Evolutionary conservation across 352 stramenopile species (phyloP).

Genomic region (Pelagophyceae sp.): DNA sequence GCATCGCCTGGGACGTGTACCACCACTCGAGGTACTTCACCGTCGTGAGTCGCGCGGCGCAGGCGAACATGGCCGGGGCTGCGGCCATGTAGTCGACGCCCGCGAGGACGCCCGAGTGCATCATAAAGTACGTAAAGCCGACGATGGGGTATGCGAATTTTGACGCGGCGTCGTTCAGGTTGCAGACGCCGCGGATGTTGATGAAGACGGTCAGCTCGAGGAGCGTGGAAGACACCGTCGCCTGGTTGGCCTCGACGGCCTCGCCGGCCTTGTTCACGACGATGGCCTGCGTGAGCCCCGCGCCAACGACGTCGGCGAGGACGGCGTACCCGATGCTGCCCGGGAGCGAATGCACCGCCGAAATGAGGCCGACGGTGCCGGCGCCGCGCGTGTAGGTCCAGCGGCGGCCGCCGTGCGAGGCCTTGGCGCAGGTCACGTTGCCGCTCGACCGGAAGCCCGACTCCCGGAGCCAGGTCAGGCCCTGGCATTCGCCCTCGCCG

Average conservation of each 20-base stretch:
- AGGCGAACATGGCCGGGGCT: neutral
- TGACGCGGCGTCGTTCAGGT: neutral
- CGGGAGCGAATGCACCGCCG: neutral
- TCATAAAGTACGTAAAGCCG: neutral
- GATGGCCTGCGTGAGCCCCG: neutral
- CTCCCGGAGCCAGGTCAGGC: neutral
- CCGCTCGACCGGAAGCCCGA: no score
- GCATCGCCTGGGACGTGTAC: conserved; percentile 8
- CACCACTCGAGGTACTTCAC: conserved; percentile 32
- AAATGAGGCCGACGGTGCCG: neutral
- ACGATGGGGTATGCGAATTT: neutral
- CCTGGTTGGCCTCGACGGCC: neutral
- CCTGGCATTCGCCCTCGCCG: neutral
- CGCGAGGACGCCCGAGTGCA: neutral
- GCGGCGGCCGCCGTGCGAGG: neutral
- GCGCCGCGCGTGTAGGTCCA: neutral
- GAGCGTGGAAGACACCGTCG: neutral
- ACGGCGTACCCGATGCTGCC: neutral
- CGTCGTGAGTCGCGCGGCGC: conserved; percentile 16
- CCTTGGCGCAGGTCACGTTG: neutral
- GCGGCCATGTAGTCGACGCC: neutral
- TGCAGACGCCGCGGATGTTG: neutral
- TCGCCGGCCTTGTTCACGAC: neutral
- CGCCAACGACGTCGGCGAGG: neutral
- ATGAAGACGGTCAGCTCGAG: neutral